phyloP scores from a whole-genome alignment of 768 basidiomycete species.

The Tephrocybe sp. region DNA sequence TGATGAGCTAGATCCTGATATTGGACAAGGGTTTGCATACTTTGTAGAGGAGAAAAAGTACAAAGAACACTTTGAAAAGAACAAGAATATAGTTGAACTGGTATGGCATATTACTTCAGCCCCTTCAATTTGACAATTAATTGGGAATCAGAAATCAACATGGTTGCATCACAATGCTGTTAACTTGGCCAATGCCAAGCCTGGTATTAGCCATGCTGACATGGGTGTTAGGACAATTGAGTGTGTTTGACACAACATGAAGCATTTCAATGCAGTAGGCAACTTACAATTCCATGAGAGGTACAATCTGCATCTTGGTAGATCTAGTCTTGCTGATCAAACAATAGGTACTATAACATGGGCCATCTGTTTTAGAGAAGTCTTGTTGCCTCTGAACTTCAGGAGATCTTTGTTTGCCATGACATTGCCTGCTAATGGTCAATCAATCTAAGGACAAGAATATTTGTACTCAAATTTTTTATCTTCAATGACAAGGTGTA shows the following conservation, averaged over 20 bases:
- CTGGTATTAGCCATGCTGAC: constrained; percentile 17
- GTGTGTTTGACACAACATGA: constrained; percentile 31
- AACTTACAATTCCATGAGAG: constrained; percentile 32
- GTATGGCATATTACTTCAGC: too few relatives aligned
- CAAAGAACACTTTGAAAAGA: constrained; percentile 14
- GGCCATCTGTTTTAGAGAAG: constrained; percentile 18
- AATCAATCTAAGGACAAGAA: constrained; percentile 11
- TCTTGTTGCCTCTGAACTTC: background rate
- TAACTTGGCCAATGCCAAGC: constrained; percentile 19
- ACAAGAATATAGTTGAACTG: constrained; percentile 3
- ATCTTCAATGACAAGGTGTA: too few relatives aligned
- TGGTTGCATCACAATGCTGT: constrained; percentile 30
- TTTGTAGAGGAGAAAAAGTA: constrained; percentile 25
- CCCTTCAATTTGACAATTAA: background rate
- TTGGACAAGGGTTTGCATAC: constrained; percentile 27
- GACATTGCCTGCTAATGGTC: constrained; percentile 23
- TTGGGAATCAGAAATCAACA: constrained; percentile 24
- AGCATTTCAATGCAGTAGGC: constrained; percentile 22
- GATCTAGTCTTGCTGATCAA: background rate
- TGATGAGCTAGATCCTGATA: constrained; percentile 23
- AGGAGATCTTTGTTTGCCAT: constrained; percentile 11
- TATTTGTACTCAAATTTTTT: constrained; percentile 1
- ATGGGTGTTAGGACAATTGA: constrained; percentile 26
- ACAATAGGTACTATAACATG: constrained; percentile 29
- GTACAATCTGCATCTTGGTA: constrained; percentile 13